Evolutionary conservation across 2,329 filamentous ascomycete species (phyloP).

Genomic region (Diaporthe aspalathi): DNA sequence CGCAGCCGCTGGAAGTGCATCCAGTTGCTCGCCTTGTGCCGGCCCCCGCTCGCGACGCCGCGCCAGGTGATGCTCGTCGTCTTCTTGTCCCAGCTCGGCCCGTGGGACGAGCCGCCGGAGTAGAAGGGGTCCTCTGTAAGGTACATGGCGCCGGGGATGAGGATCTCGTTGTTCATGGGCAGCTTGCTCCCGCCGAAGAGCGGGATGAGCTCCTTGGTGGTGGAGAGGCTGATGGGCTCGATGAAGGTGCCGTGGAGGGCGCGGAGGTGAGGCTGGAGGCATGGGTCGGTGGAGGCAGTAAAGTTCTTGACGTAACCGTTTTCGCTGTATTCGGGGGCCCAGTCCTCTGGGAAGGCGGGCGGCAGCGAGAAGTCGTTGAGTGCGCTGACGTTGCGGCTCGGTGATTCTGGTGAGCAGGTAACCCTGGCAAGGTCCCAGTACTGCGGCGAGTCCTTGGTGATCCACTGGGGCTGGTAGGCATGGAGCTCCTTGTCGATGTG

Average conservation of each 20-base stretch:
- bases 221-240: slow-evolving; percentile 60
- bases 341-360: slow-evolving; percentile 41
- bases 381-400: slow-evolving; percentile 54
- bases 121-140: slow-evolving; percentile 69
- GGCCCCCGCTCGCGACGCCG: slow-evolving; percentile 72
- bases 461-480: slow-evolving; percentile 61
- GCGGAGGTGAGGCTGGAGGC: slow-evolving; percentile 61
- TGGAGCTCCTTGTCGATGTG: slow-evolving; percentile 46
- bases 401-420: slow-evolving; percentile 67
- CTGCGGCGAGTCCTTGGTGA: slow-evolving; percentile 53
- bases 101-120: slow-evolving; percentile 65
- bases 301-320: slow-evolving; percentile 66
- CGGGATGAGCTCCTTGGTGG: slow-evolving; percentile 64
- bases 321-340: slow-evolving; percentile 46
- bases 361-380: slow-evolving; percentile 50
- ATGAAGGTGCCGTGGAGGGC: slow-evolving; percentile 65
- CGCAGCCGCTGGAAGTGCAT: slow-evolving; percentile 77
- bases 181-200: slow-evolving; percentile 71
- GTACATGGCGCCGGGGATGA: slow-evolving; percentile 73
- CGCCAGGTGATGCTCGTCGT: slow-evolving; percentile 69
- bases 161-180: slow-evolving; percentile 69
- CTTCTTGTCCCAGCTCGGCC: slow-evolving; percentile 70
- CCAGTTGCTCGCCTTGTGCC: slow-evolving; percentile 68
- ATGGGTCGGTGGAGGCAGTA: slow-evolving; percentile 65
- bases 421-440: slow-evolving; percentile 71